Conservation (phyloP, 148 eudicot species). For the Hydrangea macrophylla region DNA sequence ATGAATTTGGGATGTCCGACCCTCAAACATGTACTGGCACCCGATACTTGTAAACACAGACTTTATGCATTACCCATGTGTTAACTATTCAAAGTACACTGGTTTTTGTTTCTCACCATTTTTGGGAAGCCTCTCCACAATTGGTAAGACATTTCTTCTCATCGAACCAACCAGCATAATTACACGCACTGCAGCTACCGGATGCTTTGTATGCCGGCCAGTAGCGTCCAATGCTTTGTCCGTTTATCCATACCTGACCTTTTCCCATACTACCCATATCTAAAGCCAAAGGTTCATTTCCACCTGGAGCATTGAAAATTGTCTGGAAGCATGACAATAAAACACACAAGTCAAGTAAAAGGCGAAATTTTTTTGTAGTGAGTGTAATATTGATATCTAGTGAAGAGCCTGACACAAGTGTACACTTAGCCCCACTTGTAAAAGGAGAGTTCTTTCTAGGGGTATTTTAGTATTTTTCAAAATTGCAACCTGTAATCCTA, state of each 20-base stretch:
- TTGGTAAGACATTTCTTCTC: constrained; percentile 75
- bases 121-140: constrained; percentile 81
- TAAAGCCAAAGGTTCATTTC: constrained; percentile 69
- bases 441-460: background rate
- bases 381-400: too few relatives aligned
- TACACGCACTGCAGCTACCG: constrained; percentile 61
- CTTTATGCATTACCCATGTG: too few relatives aligned
- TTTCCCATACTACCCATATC: constrained; percentile 84
- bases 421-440: background rate
- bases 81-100: background rate
- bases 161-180: constrained; percentile 56
- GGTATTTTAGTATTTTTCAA: too few relatives aligned
- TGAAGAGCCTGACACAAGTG: background rate
- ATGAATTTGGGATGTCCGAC: too few relatives aligned
- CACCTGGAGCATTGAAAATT: constrained; percentile 58
- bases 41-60: too few relatives aligned
- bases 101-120: constrained; percentile 47
- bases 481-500: too few relatives aligned
- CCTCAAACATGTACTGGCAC: too few relatives aligned
- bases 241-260: constrained; percentile 86
- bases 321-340: constrained; percentile 32
- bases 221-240: constrained; percentile 73
- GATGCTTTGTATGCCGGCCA: constrained; percentile 79
- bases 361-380: too few relatives aligned
- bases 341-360: too few relatives aligned